Percentiles rank a stretch among this genome's conserved stretches.
Evolutionary conservation across 2,329 filamentous ascomycete genomes (phyloP).

Genomic region (Byssochlamys sp.): DNA sequence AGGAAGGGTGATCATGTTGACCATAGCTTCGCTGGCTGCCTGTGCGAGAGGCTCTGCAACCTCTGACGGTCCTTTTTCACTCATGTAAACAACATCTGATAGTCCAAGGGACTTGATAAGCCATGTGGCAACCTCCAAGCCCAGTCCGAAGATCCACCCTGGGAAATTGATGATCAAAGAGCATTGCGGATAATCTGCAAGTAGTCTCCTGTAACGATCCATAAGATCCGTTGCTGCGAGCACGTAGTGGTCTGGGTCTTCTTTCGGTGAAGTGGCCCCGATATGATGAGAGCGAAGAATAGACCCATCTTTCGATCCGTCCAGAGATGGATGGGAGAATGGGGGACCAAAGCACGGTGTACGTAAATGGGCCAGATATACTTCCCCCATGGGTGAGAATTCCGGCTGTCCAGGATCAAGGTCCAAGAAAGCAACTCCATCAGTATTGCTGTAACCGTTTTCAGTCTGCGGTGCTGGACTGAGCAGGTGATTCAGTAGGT

Average conservation of each 20-base stretch:
- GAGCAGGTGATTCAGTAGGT: constrained; percentile 47
- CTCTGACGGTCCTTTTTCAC: constrained; percentile 37
- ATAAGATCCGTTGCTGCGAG: constrained; percentile 45
- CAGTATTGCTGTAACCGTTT: constrained; percentile 18
- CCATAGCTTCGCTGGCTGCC: constrained; percentile 26
- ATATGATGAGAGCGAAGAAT: constrained; percentile 46
- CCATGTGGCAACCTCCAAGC: constrained; percentile 40
- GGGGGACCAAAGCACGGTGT: constrained; percentile 47
- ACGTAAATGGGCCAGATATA: constrained; percentile 47
- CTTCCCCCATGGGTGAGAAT: constrained; percentile 49
- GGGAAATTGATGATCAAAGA: constrained; percentile 50
- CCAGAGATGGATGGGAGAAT: constrained; percentile 42
- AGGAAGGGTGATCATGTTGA: constrained; percentile 37
- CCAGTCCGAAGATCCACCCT: constrained; percentile 46
- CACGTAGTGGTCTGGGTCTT: constrained; percentile 49
- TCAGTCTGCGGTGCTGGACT: constrained; percentile 28
- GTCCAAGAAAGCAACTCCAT: constrained; percentile 47
- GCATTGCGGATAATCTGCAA: constrained; percentile 31
- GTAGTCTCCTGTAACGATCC: constrained; percentile 36
- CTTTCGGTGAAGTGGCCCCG: constrained; percentile 44
- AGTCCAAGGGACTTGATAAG: constrained; percentile 39
- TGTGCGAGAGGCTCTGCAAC: constrained; percentile 34
- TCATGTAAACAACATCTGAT: constrained; percentile 46
- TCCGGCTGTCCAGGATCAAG: constrained; percentile 52
- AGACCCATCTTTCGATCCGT: constrained; percentile 25